Evolutionary conservation across 78 protist genomes (phyloP).

Genomic region (Chrysochromulina tobinii): DNA sequence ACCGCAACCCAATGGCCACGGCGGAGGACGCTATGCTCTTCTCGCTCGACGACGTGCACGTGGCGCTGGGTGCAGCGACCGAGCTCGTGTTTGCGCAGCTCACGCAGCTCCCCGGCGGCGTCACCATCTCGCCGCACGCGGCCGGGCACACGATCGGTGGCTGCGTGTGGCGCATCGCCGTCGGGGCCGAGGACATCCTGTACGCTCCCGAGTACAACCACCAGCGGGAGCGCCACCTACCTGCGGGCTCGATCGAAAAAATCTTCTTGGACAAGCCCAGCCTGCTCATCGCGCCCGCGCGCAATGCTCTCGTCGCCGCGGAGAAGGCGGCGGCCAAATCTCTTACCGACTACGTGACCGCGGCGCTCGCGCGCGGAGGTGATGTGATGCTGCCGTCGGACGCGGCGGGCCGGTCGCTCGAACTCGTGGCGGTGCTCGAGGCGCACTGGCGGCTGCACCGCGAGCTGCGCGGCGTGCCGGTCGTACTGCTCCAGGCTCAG

Average conservation of each 20-base stretch:
- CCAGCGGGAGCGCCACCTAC: conserved; percentile 76
- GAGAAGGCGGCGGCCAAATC: conserved; percentile 24
- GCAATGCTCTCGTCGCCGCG: background rate
- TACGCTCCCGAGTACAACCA: conserved; percentile 89
- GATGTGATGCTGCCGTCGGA: conserved; percentile 80
- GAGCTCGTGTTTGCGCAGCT: conserved; percentile 52
- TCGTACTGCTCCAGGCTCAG: conserved; percentile 50
- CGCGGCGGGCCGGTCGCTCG: conserved; percentile 75
- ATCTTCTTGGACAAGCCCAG: conserved; percentile 64
- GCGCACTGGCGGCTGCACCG: conserved; percentile 54
- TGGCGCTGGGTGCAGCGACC: background rate
- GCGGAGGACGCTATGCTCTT: background rate
- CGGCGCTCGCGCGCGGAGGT: conserved; percentile 72
- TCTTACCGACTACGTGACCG: background rate
- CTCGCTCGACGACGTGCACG: conserved; percentile 59
- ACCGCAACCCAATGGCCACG: background rate
- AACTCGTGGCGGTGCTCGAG: conserved; percentile 64
- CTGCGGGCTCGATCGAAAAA: conserved; percentile 33
- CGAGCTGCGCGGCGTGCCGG: conserved; percentile 25
- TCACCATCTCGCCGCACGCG: conserved; percentile 43
- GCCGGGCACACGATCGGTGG: conserved; percentile 89
- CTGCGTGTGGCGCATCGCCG: conserved; percentile 85
- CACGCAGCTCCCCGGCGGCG: background rate
- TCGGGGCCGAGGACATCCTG: conserved; percentile 82
- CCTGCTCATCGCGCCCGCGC: conserved; percentile 70